Conservation (phyloP, 192 early-diverging fungal genomes). For the Ambispora gerdemannii region DNA sequence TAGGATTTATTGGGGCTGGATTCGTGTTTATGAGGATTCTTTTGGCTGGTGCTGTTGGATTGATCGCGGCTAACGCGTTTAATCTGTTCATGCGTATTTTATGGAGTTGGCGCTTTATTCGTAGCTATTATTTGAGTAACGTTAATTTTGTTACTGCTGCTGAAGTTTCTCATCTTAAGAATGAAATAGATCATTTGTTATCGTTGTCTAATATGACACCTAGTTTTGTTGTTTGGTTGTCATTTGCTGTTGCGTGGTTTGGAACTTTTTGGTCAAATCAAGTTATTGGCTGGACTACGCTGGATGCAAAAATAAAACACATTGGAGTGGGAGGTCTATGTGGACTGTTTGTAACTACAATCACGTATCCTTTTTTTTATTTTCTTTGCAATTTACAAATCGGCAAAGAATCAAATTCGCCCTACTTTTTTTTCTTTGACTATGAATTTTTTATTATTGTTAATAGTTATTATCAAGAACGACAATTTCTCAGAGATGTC, state of each 20-base stretch:
- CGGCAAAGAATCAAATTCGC: neutral
- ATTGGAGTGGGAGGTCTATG: conserved; percentile 53
- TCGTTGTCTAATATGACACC: conserved; percentile 44
- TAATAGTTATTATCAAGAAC: conserved; percentile 21
- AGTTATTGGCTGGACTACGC: conserved; percentile 55
- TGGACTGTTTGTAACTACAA: conserved; percentile 33
- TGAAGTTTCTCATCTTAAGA: neutral
- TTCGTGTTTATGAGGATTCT: conserved; percentile 58
- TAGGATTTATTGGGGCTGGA: conserved; percentile 60
- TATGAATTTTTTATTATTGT: neutral
- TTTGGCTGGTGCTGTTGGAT: conserved; percentile 66
- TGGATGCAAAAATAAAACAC: conserved; percentile 49
- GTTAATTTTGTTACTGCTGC: conserved; percentile 19
- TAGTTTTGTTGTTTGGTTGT: conserved; percentile 35
- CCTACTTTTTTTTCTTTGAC: neutral
- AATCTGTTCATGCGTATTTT: conserved; percentile 77
- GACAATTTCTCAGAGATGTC: neutral
- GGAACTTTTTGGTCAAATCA: conserved; percentile 51
- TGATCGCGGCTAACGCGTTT: conserved; percentile 82
- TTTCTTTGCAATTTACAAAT: neutral
- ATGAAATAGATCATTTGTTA: conserved; percentile 21
- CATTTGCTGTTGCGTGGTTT: conserved; percentile 51
- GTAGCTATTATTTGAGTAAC: conserved; percentile 51
- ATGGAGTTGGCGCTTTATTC: conserved; percentile 68
- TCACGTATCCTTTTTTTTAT: conserved; percentile 40